Conservation (phyloP, 2,329 filamentous ascomycete species). For the Taxawa tesnikishii region DNA sequence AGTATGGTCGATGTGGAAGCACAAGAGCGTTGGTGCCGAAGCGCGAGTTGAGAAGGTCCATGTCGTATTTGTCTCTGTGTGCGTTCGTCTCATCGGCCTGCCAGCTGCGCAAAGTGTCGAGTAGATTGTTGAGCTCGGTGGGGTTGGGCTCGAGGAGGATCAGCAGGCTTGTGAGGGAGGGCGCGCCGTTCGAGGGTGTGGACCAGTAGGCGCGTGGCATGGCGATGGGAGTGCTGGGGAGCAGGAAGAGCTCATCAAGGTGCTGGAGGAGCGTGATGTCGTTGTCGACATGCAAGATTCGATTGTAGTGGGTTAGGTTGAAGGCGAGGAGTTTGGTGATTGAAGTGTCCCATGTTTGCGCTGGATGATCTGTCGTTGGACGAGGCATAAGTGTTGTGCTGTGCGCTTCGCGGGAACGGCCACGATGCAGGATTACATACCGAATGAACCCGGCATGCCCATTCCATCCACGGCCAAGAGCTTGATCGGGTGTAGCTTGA, state of each 20-base stretch:
- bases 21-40: constrained; percentile 47
- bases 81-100: constrained; percentile 4
- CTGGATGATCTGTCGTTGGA: constrained; percentile 13
- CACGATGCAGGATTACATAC: too few species aligned
- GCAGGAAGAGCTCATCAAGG: constrained; percentile 60
- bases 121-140: constrained; percentile 33
- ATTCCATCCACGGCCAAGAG: constrained; percentile 14
- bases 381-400: constrained; percentile 12
- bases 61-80: constrained; percentile 40
- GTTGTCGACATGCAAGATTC: constrained; percentile 47
- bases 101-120: constrained; percentile 15
- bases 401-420: too few species aligned
- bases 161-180: constrained; percentile 41
- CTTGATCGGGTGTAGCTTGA: constrained; percentile 34
- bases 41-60: constrained; percentile 54
- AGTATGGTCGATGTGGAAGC: constrained; percentile 52
- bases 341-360: constrained; percentile 48
- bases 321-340: constrained; percentile 59
- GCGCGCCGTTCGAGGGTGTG: constrained; percentile 23
- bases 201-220: constrained; percentile 62
- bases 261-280: constrained; percentile 49
- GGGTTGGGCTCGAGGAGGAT: constrained; percentile 49
- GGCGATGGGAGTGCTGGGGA: constrained; percentile 47
- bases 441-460: constrained; percentile 10
- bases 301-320: constrained; percentile 50